Base-by-base conservation (phyloP, 2,329 filamentous ascomycete genomes). In the Mycocentrospora acerina region DNA sequence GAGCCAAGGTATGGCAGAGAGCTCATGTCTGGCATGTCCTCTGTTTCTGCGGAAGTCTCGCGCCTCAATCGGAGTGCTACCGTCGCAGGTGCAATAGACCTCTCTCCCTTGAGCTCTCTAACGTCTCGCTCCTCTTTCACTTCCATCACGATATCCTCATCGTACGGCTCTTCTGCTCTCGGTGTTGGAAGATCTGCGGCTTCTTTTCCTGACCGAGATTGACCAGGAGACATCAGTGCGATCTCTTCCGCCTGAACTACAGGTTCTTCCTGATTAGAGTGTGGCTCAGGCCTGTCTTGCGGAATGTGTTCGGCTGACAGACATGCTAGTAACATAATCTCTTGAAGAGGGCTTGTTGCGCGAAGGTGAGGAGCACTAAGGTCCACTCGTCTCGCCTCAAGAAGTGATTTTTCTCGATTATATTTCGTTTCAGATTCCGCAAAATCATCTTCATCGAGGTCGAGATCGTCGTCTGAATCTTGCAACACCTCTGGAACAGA, bases 381-480 rank as follows among this genome's bases (percentile, higher is more conserved):
- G 38, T 75, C 71, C 15, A 71, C 59, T 36, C 69, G 63, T 42
- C 70, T 67, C 4, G 69, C 59, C 45, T 71, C 69, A 5, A 75
- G 59, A 32, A 64, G 59, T 10, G 71, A 59, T 47, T 72, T 73
- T 40, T 72, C 66, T 8, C 67, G 60, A 29, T 72, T 71, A 44
- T 72, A 75, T 32, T 71, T 74, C 4, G 68, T 69, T 52, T 74
- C 70, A 14, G 68, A 67, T 22, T 72, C 64, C 7, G 70, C 70
- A 35, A 71, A 68, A 36, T 74, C 67, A 24, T 60, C 71, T 40
- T 75, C 71, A 24, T 71, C 68, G 9, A 72, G 59, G 45, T 74
- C 71, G 35, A 73, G 59, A 32, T 71, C 71, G 34, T 75, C 72
- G 14, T 76, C 72, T 15, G 71, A 73, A 34, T 70, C 71, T 37